phyloP scores from a whole-genome alignment of 352 stramenopile genomes.

The Phytophthora pistaciae region DNA sequence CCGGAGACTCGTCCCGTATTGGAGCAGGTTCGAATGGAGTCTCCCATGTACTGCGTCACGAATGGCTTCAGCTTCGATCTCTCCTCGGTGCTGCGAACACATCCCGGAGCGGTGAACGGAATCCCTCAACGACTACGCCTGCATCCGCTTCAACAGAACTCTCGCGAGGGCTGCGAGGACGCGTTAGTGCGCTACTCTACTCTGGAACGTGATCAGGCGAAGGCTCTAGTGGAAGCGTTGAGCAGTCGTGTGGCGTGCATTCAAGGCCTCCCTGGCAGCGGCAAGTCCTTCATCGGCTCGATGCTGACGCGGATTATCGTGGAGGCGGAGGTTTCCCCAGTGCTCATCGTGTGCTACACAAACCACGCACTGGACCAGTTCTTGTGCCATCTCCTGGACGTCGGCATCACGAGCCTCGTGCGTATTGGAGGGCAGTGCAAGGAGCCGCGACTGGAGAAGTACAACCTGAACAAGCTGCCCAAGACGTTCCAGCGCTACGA shows the following conservation, averaged over 20 bases:
- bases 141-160: constrained; percentile 24
- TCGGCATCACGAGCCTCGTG: constrained; percentile 62
- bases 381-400: constrained; percentile 80
- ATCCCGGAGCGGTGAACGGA: constrained; percentile 3
- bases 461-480: constrained; percentile 43
- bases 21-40: constrained; percentile 31
- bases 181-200: constrained; percentile 40
- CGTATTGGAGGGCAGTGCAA: constrained; percentile 84
- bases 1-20: constrained; percentile 16
- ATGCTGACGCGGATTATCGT: constrained; percentile 81
- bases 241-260: constrained; percentile 78
- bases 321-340: constrained; percentile 45
- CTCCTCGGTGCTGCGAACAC: constrained; percentile 18
- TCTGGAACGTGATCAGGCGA: constrained; percentile 65
- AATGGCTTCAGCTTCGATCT: constrained; percentile 46
- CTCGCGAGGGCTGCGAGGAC: constrained; percentile 25
- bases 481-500: constrained; percentile 35
- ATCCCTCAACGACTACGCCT: constrained; percentile 21
- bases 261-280: constrained; percentile 82
- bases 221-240: constrained; percentile 74
- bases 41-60: constrained; percentile 41
- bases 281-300: constrained; percentile 88
- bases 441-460: constrained; percentile 48
- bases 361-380: constrained; percentile 94
- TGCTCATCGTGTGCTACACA: constrained; percentile 91